These are phyloP conservation scores for Colletotrichum cordylinicola DNA, from an alignment of 2,329 filamentous ascomycete species.

Conservation along the genomic window DNA sequence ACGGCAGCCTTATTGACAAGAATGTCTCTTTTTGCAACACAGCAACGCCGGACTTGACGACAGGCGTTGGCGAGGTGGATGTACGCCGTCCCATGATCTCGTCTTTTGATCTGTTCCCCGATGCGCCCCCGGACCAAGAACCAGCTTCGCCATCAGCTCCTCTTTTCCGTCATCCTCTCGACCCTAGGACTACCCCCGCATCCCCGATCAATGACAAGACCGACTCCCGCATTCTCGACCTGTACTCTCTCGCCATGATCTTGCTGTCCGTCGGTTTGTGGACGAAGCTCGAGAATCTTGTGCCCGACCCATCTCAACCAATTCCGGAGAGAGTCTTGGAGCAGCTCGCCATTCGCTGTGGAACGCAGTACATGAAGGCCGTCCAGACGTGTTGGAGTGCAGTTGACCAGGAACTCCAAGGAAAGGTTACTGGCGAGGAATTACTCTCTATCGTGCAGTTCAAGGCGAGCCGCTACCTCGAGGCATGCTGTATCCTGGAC, in stretches of 20 bases:
- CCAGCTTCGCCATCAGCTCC: conserved; percentile 34
- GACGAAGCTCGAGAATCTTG: conserved; percentile 67
- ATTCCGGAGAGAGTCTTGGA: conserved; percentile 67
- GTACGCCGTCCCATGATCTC: conserved; percentile 73
- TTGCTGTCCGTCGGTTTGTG: conserved; percentile 79
- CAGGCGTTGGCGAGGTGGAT: conserved; percentile 56
- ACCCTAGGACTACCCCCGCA: conserved; percentile 56
- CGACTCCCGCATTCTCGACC: conserved; percentile 66
- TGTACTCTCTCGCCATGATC: conserved; percentile 77
- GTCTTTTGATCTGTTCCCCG: conserved; percentile 76
- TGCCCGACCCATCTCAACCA: conserved; percentile 48
- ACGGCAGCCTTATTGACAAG: conserved; percentile 72
- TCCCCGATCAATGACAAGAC: conserved; percentile 54
- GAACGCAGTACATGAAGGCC: conserved; percentile 77
- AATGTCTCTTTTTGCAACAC: conserved; percentile 71
- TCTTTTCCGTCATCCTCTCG: conserved; percentile 72
- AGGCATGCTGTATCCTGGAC: conserved; percentile 68
- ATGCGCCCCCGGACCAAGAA: conserved; percentile 41
- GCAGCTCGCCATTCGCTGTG: conserved; percentile 71
- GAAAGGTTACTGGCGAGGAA: conserved; percentile 51
- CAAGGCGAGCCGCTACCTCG: conserved; percentile 62
- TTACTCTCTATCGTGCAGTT: conserved; percentile 60
- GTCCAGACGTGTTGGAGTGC: conserved; percentile 75
- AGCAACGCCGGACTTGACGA: conserved; percentile 43
- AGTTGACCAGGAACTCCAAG: conserved; percentile 66